phyloP scores from a whole-genome alignment of 345 rosid species.

The Cardamine chenopodiifolia region DNA sequence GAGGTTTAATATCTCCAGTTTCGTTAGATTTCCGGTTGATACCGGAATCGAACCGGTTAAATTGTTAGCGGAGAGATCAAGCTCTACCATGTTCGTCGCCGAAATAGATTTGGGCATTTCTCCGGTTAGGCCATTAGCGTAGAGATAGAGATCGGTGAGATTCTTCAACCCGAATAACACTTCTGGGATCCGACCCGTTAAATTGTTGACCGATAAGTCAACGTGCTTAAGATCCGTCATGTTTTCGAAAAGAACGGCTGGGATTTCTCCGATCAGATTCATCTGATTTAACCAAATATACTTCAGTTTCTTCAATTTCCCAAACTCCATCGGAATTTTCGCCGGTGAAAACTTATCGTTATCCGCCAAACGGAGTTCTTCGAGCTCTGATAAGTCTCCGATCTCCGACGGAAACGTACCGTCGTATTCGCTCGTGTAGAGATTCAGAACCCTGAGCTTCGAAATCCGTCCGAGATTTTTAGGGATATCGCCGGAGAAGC shows the following conservation, averaged over 20 bases:
- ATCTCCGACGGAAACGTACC: constrained; percentile 86
- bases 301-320: constrained; percentile 55
- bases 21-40: constrained; percentile 60
- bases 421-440: constrained; percentile 53
- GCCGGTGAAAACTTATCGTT: constrained; percentile 57
- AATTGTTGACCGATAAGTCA: constrained; percentile 53
- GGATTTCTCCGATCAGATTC: constrained; percentile 70
- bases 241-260: constrained; percentile 51
- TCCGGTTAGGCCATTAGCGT: constrained; percentile 54
- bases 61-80: constrained; percentile 64
- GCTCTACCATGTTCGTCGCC: constrained; percentile 43
- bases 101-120: constrained; percentile 53
- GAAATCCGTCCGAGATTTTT: constrained; percentile 50
- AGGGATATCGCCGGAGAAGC: constrained; percentile 77
- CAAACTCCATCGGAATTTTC: constrained; percentile 66
- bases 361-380: constrained; percentile 46
- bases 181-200: constrained; percentile 63
- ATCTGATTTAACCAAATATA: constrained; percentile 49
- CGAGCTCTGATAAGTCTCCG: constrained; percentile 64
- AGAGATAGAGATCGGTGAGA: constrained; percentile 51
- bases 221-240: constrained; percentile 53
- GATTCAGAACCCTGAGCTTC: constrained; percentile 46
- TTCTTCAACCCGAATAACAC: constrained; percentile 58
- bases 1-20: constrained; percentile 47
- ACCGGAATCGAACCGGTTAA: constrained; percentile 71